Conservation (phyloP, 1,139 yeast genomes). For the Kluyveromyces sp. region DNA sequence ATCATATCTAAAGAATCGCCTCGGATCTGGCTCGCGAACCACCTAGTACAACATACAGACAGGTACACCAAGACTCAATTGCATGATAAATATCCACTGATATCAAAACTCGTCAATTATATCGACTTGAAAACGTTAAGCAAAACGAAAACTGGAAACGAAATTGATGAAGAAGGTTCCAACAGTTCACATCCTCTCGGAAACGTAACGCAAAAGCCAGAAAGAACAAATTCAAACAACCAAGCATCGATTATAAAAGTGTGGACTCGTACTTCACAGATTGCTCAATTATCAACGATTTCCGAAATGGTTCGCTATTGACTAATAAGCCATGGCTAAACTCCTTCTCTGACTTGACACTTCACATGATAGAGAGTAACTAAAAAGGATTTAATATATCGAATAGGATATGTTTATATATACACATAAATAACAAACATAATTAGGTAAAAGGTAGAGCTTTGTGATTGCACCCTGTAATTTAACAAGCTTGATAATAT, state of each 20-base stretch:
- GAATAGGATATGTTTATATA: neutral
- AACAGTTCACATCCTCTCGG: constrained; percentile 20
- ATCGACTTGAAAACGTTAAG: constrained; percentile 5
- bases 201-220: constrained; percentile 22
- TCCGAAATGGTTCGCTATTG: constrained; percentile 18
- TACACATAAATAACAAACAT: constrained; percentile 1
- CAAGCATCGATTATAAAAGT: constrained; percentile 34
- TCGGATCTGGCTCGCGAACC: constrained; percentile 39
- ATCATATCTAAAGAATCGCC: constrained; percentile 35
- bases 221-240: constrained; percentile 28
- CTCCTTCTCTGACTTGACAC: constrained; percentile 47
- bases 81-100: constrained; percentile 34
- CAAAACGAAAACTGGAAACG: neutral
- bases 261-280: constrained; percentile 32
- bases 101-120: constrained; percentile 38
- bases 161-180: constrained; percentile 2
- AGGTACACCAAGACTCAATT: constrained; percentile 39
- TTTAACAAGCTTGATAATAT: neutral
- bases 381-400: neutral
- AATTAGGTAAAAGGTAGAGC: neutral
- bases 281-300: constrained; percentile 18
- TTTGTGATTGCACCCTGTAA: neutral
- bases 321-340: constrained; percentile 38
- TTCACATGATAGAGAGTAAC: constrained; percentile 29
- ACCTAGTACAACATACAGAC: constrained; percentile 45